These are phyloP conservation scores for Plenodomus lindquistii DNA, from an alignment of 2,329 filamentous ascomycete genomes.

Conservation along the genomic window DNA sequence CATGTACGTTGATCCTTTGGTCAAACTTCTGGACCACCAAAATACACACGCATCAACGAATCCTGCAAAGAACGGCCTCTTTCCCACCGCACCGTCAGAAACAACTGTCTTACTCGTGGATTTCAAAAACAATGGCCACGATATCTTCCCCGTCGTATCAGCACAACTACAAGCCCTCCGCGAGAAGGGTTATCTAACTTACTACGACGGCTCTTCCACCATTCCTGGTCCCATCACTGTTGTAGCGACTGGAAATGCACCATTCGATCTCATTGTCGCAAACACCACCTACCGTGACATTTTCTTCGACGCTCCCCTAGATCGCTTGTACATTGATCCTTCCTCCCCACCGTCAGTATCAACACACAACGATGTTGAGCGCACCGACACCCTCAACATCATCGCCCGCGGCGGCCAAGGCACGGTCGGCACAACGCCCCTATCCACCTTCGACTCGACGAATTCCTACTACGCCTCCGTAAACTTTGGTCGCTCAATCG, in stretches of 20 bases:
- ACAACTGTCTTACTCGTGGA: slow-evolving; percentile 59
- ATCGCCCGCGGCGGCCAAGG: slow-evolving; percentile 48
- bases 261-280: slow-evolving; percentile 52
- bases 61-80: slow-evolving; percentile 53
- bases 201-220: slow-evolving; percentile 53
- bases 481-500: slow-evolving; percentile 60
- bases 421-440: slow-evolving; percentile 44
- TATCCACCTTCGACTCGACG: slow-evolving; percentile 45
- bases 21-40: slow-evolving; percentile 54
- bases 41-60: slow-evolving; percentile 47
- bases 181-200: slow-evolving; percentile 54
- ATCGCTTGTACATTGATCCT: slow-evolving; percentile 39
- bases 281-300: slow-evolving; percentile 57
- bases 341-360: neutral
- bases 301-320: slow-evolving; percentile 59
- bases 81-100: slow-evolving; percentile 54
- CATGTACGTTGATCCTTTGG: slow-evolving; percentile 59
- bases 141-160: slow-evolving; percentile 43
- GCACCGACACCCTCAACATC: slow-evolving; percentile 1
- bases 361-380: neutral
- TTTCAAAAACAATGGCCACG: slow-evolving; percentile 48
- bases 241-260: slow-evolving; percentile 59
- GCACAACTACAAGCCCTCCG: slow-evolving; percentile 54
- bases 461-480: slow-evolving; percentile 71
- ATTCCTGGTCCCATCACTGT: slow-evolving; percentile 54